Evolutionary conservation across 148 eudicot species (phyloP).

Genomic region (Rhododendron kiyosumense): DNA sequence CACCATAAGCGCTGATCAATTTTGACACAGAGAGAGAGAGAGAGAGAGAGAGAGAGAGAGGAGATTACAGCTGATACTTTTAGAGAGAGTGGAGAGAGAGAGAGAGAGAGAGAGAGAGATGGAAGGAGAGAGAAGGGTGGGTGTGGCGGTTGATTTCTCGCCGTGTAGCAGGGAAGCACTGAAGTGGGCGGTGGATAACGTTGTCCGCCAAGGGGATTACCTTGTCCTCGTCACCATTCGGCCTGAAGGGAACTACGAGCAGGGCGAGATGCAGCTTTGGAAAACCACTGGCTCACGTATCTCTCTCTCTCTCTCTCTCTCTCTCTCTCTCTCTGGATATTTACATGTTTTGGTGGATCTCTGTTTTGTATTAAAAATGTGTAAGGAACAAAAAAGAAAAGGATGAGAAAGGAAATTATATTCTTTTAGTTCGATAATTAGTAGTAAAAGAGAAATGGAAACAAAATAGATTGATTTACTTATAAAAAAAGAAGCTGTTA

Average conservation of each 20-base stretch:
- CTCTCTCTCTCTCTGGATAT: background rate
- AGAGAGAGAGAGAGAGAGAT: conserved; percentile 16
- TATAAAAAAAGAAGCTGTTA: no score
- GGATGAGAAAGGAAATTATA: background rate
- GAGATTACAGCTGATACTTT: background rate
- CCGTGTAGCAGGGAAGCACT: conserved; percentile 61
- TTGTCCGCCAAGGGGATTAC: conserved; percentile 55
- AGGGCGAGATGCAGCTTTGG: conserved; percentile 81
- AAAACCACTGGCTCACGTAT: conserved; percentile 78
- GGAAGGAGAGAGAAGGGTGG: conserved; percentile 50
- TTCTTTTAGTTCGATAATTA: no score
- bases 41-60: background rate
- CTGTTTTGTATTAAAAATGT: background rate
- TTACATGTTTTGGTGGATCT: background rate
- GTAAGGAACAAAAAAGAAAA: no score
- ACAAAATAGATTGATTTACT: no score
- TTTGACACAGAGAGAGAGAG: background rate
- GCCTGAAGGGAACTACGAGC: conserved; percentile 32
- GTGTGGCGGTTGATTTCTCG: conserved; percentile 80
- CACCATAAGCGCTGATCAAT: background rate
- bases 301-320: conserved; percentile 8
- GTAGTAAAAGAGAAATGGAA: no score
- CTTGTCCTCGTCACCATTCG: conserved; percentile 48
- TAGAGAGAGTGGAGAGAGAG: background rate
- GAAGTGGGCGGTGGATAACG: conserved; percentile 65